These are phyloP conservation scores for Lantana camara DNA, from an alignment of 257 asterid genomes.

Conservation along the genomic window DNA sequence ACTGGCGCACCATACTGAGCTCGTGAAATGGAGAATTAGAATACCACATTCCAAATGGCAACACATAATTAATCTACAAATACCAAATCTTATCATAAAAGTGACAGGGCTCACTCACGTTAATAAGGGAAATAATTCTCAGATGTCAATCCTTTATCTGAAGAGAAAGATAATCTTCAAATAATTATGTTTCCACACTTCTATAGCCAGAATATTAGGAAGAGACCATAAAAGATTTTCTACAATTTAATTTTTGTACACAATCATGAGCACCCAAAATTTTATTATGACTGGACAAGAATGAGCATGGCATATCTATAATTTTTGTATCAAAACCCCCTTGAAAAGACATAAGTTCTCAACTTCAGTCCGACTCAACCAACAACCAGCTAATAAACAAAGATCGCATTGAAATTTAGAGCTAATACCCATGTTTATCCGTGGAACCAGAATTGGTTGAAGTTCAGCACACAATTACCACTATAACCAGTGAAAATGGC, in stretches of 20 bases:
- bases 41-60: slow-evolving; percentile 12
- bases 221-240: background rate
- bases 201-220: background rate
- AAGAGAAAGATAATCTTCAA: background rate
- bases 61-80: slow-evolving; percentile 15
- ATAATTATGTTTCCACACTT: background rate
- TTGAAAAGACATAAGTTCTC: slow-evolving; percentile 22
- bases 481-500: slow-evolving; percentile 98
- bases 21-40: slow-evolving; percentile 21
- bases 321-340: background rate
- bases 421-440: slow-evolving; percentile 96
- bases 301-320: too few species aligned
- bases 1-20: slow-evolving; percentile 27
- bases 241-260: background rate
- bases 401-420: slow-evolving; percentile 73
- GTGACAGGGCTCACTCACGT: background rate
- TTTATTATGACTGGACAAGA: background rate
- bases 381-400: slow-evolving; percentile 46
- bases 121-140: background rate
- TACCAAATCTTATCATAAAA: slow-evolving; percentile 13
- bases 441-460: slow-evolving; percentile 98
- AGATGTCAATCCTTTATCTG: background rate
- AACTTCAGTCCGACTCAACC: slow-evolving; percentile 34
- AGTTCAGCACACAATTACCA: slow-evolving; percentile 99
- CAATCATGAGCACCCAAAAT: slow-evolving; percentile 9